phyloP scores from a whole-genome alignment of 1,139 yeast species.

The Yarrowia galli region DNA sequence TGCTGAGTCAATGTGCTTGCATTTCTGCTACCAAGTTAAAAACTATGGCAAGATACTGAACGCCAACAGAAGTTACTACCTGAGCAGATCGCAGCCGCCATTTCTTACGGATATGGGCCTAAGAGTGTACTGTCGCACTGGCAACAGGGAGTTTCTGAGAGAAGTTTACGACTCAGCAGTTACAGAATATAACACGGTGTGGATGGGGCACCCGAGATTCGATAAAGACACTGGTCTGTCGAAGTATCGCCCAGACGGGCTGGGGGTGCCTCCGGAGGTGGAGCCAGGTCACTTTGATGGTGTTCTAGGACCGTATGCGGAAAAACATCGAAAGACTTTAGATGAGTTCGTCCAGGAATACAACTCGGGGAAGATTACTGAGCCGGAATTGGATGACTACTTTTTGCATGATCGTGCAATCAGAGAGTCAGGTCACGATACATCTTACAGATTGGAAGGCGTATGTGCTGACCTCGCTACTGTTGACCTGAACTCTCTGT shows the following conservation, averaged over 20 bases:
- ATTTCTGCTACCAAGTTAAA: conserved; percentile 86
- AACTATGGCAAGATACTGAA: conserved; percentile 93
- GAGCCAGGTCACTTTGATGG: conserved; percentile 88
- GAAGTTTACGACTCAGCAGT: conserved; percentile 81
- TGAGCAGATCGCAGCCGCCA: conserved; percentile 97
- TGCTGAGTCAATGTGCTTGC: conserved; percentile 91
- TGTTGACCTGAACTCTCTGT: conserved; percentile 82
- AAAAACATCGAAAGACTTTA: conserved; percentile 65
- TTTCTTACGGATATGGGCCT: conserved; percentile 92
- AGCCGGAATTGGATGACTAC: conserved; percentile 85
- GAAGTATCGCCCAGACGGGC: conserved; percentile 88
- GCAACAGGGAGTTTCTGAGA: conserved; percentile 65
- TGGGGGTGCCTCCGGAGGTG: conserved; percentile 96
- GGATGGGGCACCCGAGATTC: conserved; percentile 77
- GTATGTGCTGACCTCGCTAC: conserved; percentile 90
- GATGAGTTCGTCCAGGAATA: conserved; percentile 76
- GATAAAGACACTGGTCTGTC: conserved; percentile 84
- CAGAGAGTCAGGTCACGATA: conserved; percentile 96
- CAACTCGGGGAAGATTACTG: conserved; percentile 68
- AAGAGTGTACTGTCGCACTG: conserved; percentile 61
- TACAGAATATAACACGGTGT: conserved; percentile 80
- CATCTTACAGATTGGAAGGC: conserved; percentile 89
- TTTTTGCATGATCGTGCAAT: conserved; percentile 94
- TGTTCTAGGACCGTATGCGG: conserved; percentile 71
- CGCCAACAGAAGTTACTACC: conserved; percentile 91